Evolutionary conservation across 139 green algal species (phyloP).

Genomic region (Asterochloris erici): DNA sequence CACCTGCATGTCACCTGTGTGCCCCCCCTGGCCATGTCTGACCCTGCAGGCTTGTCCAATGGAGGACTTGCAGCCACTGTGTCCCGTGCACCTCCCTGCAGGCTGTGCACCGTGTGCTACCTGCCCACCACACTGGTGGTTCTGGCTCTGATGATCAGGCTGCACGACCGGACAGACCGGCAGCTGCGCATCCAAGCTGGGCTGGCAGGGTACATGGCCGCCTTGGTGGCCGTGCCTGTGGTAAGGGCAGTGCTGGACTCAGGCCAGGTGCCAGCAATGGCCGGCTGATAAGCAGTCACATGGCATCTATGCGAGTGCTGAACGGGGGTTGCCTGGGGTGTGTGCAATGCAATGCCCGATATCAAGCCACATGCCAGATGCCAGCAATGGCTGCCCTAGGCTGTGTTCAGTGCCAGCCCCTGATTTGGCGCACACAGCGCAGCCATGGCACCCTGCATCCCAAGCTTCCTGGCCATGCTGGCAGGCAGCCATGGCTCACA

Average conservation of each 20-base stretch:
- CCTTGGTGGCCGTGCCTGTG: slow-evolving; percentile 51
- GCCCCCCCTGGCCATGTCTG: not conserved
- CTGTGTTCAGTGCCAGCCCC: too few relatives aligned
- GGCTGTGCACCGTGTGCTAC: slow-evolving; percentile 70
- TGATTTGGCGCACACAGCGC: not conserved
- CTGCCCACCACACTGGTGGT: slow-evolving; percentile 52
- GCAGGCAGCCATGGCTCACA: not conserved
- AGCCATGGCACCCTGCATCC: not conserved
- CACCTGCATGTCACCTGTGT: not conserved
- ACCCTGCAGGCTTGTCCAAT: not conserved
- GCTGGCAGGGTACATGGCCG: slow-evolving; percentile 47
- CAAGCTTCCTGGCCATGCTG: not conserved
- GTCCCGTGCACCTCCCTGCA: slow-evolving; percentile 57
- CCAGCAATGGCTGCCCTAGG: not conserved
- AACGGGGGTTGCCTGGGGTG: not conserved
- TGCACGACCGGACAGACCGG: slow-evolving; percentile 8
- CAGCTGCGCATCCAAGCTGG: slow-evolving; percentile 39
- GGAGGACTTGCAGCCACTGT: too few relatives aligned
- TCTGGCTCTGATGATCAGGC: slow-evolving; percentile 34
- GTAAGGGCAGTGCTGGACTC: slow-evolving; percentile 11
- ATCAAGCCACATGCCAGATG: too few relatives aligned
- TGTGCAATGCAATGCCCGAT: not conserved
- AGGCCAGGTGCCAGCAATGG: not conserved
- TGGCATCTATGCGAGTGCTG: not conserved
- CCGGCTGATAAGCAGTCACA: not conserved